Percentiles rank a stretch among this genome's conserved stretches.
Conservation (phyloP, 306 rosid genomes). For the Ormosia emarginata region DNA sequence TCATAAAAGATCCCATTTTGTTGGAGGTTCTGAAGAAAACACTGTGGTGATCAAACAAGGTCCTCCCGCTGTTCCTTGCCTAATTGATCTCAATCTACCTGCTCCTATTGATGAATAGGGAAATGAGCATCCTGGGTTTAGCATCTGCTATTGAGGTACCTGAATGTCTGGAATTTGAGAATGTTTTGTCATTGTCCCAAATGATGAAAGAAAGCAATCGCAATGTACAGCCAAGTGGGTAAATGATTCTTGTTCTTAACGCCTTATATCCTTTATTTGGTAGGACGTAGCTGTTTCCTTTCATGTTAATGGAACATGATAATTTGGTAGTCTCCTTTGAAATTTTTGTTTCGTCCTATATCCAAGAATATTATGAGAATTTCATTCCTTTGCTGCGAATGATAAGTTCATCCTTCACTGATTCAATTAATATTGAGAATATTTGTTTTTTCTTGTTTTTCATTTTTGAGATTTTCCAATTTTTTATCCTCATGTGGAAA, state of each 20-base stretch:
- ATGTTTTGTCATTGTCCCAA: conserved; percentile 23
- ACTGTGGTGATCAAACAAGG: conserved; percentile 47
- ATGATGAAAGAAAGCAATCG: conserved; percentile 33
- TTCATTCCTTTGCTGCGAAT: conserved; percentile 12
- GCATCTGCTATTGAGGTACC: conserved; percentile 21
- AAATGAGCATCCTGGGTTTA: conserved; percentile 35
- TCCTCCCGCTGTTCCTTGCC: conserved; percentile 37
- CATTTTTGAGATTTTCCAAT: background rate
- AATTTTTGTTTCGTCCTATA: conserved; percentile 6
- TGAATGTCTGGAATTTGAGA: conserved; percentile 34
- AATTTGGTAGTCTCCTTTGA: conserved; percentile 17
- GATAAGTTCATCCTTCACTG: background rate
- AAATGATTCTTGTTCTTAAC: conserved; percentile 17
- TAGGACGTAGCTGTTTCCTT: conserved; percentile 31
- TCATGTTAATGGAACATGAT: conserved; percentile 27
- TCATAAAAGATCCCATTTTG: conserved; percentile 81
- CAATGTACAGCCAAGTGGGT: conserved; percentile 45
- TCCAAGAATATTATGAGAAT: background rate
- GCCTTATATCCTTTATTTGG: conserved; percentile 29
- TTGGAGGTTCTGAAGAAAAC: conserved; percentile 59
- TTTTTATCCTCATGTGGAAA: background rate
- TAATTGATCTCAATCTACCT: conserved; percentile 88
- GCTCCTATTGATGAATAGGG: conserved; percentile 71
- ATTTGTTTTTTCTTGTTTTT: background rate
- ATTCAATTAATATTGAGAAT: conserved; percentile 18